Evolutionary conservation across 2,329 filamentous ascomycete genomes (phyloP), one percentile per base, ranked within the genome.

Genomic region (Scytalidium lignicola): DNA sequence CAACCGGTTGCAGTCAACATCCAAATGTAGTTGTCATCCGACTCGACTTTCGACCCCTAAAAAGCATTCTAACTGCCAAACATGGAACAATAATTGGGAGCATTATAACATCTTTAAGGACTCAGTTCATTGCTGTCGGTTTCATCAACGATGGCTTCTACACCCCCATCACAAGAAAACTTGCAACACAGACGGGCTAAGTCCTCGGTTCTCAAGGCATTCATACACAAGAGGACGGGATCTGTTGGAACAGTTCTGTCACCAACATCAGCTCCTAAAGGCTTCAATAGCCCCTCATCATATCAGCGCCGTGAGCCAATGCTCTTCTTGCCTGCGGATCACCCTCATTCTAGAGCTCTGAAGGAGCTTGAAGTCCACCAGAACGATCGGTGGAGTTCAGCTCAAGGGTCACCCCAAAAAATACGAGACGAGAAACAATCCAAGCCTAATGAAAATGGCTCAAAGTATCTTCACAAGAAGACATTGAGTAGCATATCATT

Each of bases 291-390:
- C 21, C 53, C 54, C 18, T 56, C 62, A 41, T 43, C 46, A 32
- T 57, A 57, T 21, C 56, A 55, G 15, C 41, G 40, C 19, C 46
- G 44, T 29, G 46, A 50, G 22, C 18, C 54, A 26, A 66, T 66
- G 54, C 47, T 58, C 65, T 52, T 68, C 63, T 51, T 71, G 64
- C 60, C 65, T 65, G 29, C 65, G 54, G 57, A 65, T 48, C 56
- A 60, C 55, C 55, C 57, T 15, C 68, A 71, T 46, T 66, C 71
- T 5, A 64, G 71, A 28, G 74, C 79, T 47, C 68, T 83, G 15
- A 73, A 73, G 44, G 80, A 83, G 62, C 71, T 82, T 41, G 76
- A 78, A 50, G 15, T 4, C 15, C 32, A 13, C 12, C 73, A 78
- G 50, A 83, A 82, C 61, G 74, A 75, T 49, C 67, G 56, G 55